Base-by-base conservation (phyloP, 495 filamentous ascomycete genomes). In the Echria macrotheca region DNA sequence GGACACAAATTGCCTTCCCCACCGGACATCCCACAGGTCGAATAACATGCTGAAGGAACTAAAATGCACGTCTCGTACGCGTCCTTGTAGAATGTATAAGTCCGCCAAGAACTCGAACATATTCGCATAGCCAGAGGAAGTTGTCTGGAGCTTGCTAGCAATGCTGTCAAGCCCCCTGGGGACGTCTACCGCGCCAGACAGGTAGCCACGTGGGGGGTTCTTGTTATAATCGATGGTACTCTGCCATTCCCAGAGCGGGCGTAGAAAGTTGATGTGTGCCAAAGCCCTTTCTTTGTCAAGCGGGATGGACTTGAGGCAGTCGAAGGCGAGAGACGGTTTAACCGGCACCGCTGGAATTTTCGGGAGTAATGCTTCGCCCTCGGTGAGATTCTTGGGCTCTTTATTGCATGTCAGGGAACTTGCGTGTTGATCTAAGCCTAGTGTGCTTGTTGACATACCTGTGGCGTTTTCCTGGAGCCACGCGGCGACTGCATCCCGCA, bases 91-190 rank as follows among this genome's bases (percentile, higher is more conserved):
- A 3, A 23, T 37, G 22, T 52, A 11, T 0, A 60, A 23, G 9
- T 72, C 73, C 2, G 66, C 36, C 19, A 78, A 66, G 53, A 78
- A 77, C 10, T 78, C 72, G 46, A 70, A 77, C 53, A 78, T 69
- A 28, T 67, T 74, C 4, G 41, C 51, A 52, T 72, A 79, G 8
- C 24, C 26, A 4, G 21, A 3, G 8, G 8, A 8, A 17, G 17
- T n/a, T 11, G 22, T 44, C 23, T 53, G 15, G 1, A 58, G 37
- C 2, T 62, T 68, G 2, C 42, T 29, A 0, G 36, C 33, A 26
- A 76, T 70, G 1, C 59, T 49, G 24, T 72, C 61, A 1, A 73
- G 49, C 1, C 62, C 66, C 2, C 61, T 55, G 1, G 66, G 25
- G 18, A 77, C 47, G 38, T 77, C 72, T 12, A 70, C 63, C 1